Percentiles rank a stretch among this genome's conserved stretches.
Evolutionary conservation across 2,329 filamentous ascomycete genomes (phyloP).

Genomic region (Hansfordia pulvinata): DNA sequence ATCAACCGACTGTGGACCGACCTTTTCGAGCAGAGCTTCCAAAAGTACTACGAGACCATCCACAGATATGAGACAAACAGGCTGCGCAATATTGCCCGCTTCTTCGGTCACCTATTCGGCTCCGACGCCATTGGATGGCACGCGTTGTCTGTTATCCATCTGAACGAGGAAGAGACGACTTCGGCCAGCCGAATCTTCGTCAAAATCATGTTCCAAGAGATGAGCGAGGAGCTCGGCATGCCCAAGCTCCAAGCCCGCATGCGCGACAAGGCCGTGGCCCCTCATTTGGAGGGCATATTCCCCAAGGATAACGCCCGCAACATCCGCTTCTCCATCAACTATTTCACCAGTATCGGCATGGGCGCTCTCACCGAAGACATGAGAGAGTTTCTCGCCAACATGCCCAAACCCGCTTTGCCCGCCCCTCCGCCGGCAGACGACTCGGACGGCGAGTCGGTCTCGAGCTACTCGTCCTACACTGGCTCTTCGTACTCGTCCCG

Average conservation of each 20-base stretch:
- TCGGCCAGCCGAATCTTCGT: slow-evolving; percentile 95
- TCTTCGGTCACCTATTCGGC: slow-evolving; percentile 85
- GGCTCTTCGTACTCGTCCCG: slow-evolving; percentile 44
- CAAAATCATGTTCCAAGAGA: slow-evolving; percentile 92
- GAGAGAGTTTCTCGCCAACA: slow-evolving; percentile 79
- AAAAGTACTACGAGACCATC: slow-evolving; percentile 92
- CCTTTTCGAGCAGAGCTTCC: slow-evolving; percentile 80
- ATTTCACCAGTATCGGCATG: slow-evolving; percentile 97
- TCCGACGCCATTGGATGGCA: slow-evolving; percentile 90
- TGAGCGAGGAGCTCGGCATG: slow-evolving; percentile 78
- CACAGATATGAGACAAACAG: slow-evolving; percentile 95
- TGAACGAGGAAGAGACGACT: slow-evolving; percentile 96
- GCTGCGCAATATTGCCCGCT: slow-evolving; percentile 84
- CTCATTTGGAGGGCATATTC: slow-evolving; percentile 76
- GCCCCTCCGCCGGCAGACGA: slow-evolving; percentile 45
- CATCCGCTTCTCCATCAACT: slow-evolving; percentile 96
- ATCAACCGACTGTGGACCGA: slow-evolving; percentile 91
- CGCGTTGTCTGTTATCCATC: slow-evolving; percentile 66
- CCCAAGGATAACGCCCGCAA: slow-evolving; percentile 80
- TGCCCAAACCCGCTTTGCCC: slow-evolving; percentile 71
- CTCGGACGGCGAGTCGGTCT: slow-evolving; percentile 59
- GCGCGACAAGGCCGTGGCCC: slow-evolving; percentile 63
- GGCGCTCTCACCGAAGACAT: slow-evolving; percentile 88
- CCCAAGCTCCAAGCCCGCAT: slow-evolving; percentile 63
- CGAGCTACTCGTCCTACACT: slow-evolving; percentile 66